Evolutionary conservation across 164 flowering plant genomes (phyloP).

Genomic region (Liriodendron chinense): DNA sequence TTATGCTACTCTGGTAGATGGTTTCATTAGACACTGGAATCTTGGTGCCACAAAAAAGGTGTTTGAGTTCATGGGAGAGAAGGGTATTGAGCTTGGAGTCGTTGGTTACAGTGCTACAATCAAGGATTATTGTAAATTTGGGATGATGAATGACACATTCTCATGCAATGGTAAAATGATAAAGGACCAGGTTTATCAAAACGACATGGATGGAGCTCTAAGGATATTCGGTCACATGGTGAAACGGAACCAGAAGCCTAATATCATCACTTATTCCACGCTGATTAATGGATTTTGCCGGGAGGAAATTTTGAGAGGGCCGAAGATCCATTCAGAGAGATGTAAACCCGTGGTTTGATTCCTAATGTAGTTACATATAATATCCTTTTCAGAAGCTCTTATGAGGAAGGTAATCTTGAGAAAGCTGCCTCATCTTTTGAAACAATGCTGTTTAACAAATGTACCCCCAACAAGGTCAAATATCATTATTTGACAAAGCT

Average conservation of each 20-base stretch:
- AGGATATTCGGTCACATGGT: slow-evolving; percentile 45
- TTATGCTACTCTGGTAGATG: slow-evolving; percentile 68
- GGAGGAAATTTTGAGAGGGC: slow-evolving; percentile 44
- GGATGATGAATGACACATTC: slow-evolving; percentile 67
- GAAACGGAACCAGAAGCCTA: slow-evolving; percentile 52
- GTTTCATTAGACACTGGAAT: slow-evolving; percentile 51
- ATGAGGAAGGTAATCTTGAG: slow-evolving; percentile 49
- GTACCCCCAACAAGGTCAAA: slow-evolving; percentile 67
- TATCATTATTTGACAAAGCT: slow-evolving; percentile 49
- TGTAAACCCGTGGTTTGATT: slow-evolving; percentile 46
- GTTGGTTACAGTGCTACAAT: slow-evolving; percentile 74
- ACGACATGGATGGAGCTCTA: slow-evolving; percentile 52
- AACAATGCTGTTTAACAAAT: slow-evolving; percentile 58
- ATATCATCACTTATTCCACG: slow-evolving; percentile 71
- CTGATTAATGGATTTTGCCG: slow-evolving; percentile 75
- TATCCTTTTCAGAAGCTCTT: slow-evolving; percentile 58
- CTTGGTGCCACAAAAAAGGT: slow-evolving; percentile 56
- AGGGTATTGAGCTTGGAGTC: slow-evolving; percentile 45
- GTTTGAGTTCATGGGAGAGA: slow-evolving; percentile 41
- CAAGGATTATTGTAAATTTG: slow-evolving; percentile 76
- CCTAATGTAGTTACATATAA: slow-evolving; percentile 84
- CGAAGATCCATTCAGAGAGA: slow-evolving; percentile 42
- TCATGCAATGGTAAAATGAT: slow-evolving; percentile 47
- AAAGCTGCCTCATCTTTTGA: slow-evolving; percentile 60
- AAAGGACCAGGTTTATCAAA: slow-evolving; percentile 31